These are phyloP conservation scores for Exophiala calicioides DNA, from an alignment of 2,329 filamentous ascomycete genomes.

Conservation along the genomic window DNA sequence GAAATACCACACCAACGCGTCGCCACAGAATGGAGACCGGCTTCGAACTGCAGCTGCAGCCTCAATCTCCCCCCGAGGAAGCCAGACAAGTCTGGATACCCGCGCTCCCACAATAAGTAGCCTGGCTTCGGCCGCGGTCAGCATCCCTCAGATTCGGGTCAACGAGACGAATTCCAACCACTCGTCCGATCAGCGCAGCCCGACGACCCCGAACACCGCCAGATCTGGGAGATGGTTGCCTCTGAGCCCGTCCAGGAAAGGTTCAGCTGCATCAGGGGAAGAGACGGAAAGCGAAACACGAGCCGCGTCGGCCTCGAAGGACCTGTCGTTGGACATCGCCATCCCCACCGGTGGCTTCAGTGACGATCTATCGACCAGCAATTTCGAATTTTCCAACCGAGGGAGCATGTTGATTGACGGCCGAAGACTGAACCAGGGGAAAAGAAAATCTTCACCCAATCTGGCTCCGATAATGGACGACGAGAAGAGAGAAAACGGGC, in stretches of 20 bases:
- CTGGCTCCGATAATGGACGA: constrained; percentile 27
- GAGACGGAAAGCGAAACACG: constrained; percentile 11
- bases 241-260: constrained; percentile 10
- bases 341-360: constrained; percentile 55
- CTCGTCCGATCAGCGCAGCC: constrained; percentile 7
- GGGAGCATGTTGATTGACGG: constrained; percentile 61
- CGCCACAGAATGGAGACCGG: constrained; percentile 20
- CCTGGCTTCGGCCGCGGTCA: constrained; percentile 22
- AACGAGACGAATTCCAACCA: constrained; percentile 11
- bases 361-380: constrained; percentile 53
- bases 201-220: constrained; percentile 7
- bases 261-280: constrained; percentile 13
- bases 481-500: constrained; percentile 17
- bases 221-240: constrained; percentile 21
- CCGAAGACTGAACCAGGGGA: constrained; percentile 47
- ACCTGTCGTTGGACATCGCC: constrained; percentile 50
- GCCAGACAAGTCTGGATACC: constrained; percentile 24
- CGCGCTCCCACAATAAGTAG: constrained; percentile 23
- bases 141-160: constrained; percentile 26
- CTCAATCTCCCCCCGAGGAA: constrained; percentile 25
- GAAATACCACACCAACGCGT: constrained; percentile 18
- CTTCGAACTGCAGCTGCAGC: constrained; percentile 8
- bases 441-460: constrained; percentile 20
- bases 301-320: constrained; percentile 40
- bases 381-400: constrained; percentile 60